Evolutionary conservation across 306 rosid genomes (phyloP), one percentile per base, ranked within the genome.

Genomic region (Gastrolobium bilobum): DNA sequence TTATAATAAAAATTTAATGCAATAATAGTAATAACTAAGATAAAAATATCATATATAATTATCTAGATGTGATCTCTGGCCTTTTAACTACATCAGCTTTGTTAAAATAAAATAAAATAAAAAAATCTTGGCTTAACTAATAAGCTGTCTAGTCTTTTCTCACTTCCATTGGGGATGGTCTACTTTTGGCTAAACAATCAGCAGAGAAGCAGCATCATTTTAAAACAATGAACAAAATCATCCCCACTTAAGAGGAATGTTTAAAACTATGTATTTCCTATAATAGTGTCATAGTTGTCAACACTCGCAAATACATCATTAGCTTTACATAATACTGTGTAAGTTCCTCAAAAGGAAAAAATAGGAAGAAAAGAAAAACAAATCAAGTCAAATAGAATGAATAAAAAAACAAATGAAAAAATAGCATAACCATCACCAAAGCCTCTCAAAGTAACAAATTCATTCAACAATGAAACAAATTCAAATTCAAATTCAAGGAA

Each of bases 321-420:
- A 43, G 20, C 79, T 82, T 61, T 86, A 85, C 86, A 86, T 43
- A 10, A 40, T 47, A 31, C 62, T 69, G 52, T 69, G 52, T 70
- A 57, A 65, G 70, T 8, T 71, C 51, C 73, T 75, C 40, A 9
- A 7, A 47, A 35, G 13, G 15, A 59, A 11, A 42, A 34, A 43
- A 6, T 10, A 33, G 11, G 38, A 48, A 13, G 26, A 20, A 60
- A 77, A 26, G 53, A 79, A 73, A 9, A 14, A 38, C 48, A 10
- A 26, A 10, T 69, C 10, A 65, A 40, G 11, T 43, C 42, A 64
- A 52, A 74, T 48, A 33, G 51, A 67, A 79, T 68, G 84, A 68
- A 71, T 10, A 7, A n/a, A 71, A 75, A 37, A 71, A n/a, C 31
- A 60, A 66, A 9, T 20, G 37, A n/a, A 70, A 30, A 51, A 50